Percentiles rank a stretch among this genome's conserved stretches.
Evolutionary conservation across 176 grass and related monocot genomes (phyloP).

Genomic region (Hsuehochloa calcarea): DNA sequence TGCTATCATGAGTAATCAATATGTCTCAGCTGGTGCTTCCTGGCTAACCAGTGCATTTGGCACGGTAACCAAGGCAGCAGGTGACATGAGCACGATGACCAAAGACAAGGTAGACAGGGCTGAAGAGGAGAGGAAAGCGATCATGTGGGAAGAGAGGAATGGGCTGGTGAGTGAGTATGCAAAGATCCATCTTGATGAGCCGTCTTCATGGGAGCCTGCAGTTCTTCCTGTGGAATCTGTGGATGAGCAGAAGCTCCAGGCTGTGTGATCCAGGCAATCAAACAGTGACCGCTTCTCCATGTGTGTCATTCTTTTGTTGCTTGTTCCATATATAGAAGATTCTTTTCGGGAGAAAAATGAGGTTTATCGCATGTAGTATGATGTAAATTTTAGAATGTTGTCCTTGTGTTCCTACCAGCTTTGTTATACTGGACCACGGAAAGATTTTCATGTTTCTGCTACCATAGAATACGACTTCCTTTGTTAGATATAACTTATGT

Average conservation of each 20-base stretch:
- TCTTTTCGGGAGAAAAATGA: slow-evolving; percentile 26
- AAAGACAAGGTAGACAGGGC: slow-evolving; percentile 86
- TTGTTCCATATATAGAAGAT: slow-evolving; percentile 39
- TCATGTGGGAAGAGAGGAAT: slow-evolving; percentile 71
- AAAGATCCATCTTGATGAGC: slow-evolving; percentile 81
- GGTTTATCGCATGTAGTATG: neutral
- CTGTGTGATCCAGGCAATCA: slow-evolving; percentile 39
- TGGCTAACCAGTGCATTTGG: slow-evolving; percentile 77
- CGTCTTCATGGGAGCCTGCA: slow-evolving; percentile 59
- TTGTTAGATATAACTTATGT: neutral
- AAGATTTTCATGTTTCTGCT: slow-evolving; percentile 14
- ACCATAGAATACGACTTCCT: neutral
- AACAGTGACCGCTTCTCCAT: neutral
- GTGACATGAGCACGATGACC: slow-evolving; percentile 71
- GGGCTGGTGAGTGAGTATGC: slow-evolving; percentile 77
- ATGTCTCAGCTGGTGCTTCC: slow-evolving; percentile 82
- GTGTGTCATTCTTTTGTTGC: slow-evolving; percentile 35
- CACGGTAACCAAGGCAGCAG: slow-evolving; percentile 75
- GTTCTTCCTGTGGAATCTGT: slow-evolving; percentile 68
- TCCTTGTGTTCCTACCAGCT: slow-evolving; percentile 12
- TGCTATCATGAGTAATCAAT: slow-evolving; percentile 75
- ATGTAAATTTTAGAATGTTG: slow-evolving; percentile 44
- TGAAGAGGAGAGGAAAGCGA: slow-evolving; percentile 82
- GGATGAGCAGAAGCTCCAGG: slow-evolving; percentile 71
- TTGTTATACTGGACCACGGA: slow-evolving; percentile 21